Conservation (phyloP, 441 rosid genomes). For the Geranium incanum region DNA sequence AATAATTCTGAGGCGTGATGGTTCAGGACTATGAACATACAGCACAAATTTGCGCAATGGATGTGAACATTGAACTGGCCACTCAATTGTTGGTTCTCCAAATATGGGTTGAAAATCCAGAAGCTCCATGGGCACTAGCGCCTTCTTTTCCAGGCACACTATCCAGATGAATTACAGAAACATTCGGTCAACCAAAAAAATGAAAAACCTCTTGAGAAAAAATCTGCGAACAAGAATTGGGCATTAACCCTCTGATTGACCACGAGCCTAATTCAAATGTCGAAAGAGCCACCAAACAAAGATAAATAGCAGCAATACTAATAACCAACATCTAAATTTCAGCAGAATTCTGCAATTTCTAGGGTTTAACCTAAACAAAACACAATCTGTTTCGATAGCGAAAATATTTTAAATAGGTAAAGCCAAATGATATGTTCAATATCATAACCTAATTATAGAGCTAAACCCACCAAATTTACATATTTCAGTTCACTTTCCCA, state of each 20-base stretch:
- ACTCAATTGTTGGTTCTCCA: slow-evolving; percentile 56
- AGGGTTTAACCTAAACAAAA: background rate
- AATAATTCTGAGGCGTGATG: slow-evolving; percentile 43
- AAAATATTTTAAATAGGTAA: background rate
- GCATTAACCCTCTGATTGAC: too few relatives aligned
- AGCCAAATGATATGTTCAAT: background rate
- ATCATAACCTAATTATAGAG: background rate
- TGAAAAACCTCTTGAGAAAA: background rate
- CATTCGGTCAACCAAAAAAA: background rate
- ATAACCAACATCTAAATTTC: too few relatives aligned
- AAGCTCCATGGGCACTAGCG: slow-evolving; percentile 26
- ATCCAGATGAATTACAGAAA: background rate
- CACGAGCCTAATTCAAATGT: background rate
- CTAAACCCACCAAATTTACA: background rate
- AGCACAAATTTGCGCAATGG: slow-evolving; percentile 48
- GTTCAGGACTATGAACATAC: slow-evolving; percentile 59
- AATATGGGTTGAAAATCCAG: slow-evolving; percentile 58
- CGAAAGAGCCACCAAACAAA: background rate
- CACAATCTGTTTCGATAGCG: background rate
- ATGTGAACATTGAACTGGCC: slow-evolving; percentile 28
- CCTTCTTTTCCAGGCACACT: background rate
- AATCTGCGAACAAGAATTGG: background rate
- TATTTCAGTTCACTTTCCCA: background rate
- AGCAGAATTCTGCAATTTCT: background rate
- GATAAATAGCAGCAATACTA: background rate